Base-by-base conservation (phyloP, 768 basidiomycete species). In the Crassisporium funariophilum region DNA sequence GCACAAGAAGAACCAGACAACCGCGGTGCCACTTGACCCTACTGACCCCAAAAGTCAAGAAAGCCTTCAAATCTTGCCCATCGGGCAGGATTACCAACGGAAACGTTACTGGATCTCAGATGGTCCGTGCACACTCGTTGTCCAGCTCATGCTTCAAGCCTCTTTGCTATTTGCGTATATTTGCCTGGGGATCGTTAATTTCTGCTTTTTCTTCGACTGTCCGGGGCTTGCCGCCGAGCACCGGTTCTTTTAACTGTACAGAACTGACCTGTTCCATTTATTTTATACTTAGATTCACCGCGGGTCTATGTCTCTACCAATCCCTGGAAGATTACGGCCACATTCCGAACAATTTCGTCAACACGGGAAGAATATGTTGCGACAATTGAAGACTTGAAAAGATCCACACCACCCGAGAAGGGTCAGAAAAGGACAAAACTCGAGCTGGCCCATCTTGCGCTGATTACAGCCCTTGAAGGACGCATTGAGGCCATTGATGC, bases 91-190 rank as follows among this genome's bases (percentile, higher is more conserved):
- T 63, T 66, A 63, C 41, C 75, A 77, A 41, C 81, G 87, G 55
- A 88, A 81, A 66, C 86, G 91, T 41, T 94, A 83, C 68, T 94
- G 91, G 91, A 68, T 86, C 55, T 79, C 79, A 63, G 91, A 93
- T 82, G 88, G 91, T 94, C 75, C 77, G 91, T 90, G 75, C 74
- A 66, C 67, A 63, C 71, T 68, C 66, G 52, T 64, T 64, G 61
- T 56, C 53, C 35, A 48, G 35, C 45, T 48, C 46, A 55, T 59
- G 49, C 45, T 52, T 50, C 44, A 48, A 51, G 47, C 38, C 53
- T 59, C 54, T 42, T 49, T 55, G 64, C 66, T 86, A 82, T 87
- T 88, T 88, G 82, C 69, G 71, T 76, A 69, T 87, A 82, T 87
- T 88, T 88, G 76, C 69, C 66, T 71, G 67, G 69, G 67, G 67